phyloP scores from a whole-genome alignment of 2,329 filamentous ascomycete species.

The Alternaria infectoria region DNA sequence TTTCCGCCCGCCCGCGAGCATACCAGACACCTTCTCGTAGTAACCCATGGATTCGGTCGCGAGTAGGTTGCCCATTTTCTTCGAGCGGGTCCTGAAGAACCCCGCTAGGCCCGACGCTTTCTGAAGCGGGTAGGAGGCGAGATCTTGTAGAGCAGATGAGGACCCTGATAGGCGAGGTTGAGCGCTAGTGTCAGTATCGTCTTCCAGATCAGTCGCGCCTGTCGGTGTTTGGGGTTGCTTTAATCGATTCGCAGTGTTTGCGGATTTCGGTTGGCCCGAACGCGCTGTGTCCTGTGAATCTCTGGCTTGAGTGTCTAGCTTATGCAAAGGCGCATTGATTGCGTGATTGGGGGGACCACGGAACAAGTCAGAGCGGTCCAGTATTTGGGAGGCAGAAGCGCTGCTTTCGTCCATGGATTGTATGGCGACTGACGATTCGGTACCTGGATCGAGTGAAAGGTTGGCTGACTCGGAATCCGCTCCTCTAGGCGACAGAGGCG shows the following conservation, averaged over 20 bases:
- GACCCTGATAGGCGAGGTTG: slow-evolving; percentile 48
- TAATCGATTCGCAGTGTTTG: slow-evolving; percentile 15
- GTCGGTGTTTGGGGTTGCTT: slow-evolving; percentile 16
- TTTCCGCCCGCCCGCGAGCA: slow-evolving; percentile 90
- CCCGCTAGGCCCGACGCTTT: slow-evolving; percentile 82
- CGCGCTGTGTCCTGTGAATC: slow-evolving; percentile 49
- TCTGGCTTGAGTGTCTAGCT: slow-evolving; percentile 28
- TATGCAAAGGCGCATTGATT: slow-evolving; percentile 24
- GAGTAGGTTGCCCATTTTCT: slow-evolving; percentile 80
- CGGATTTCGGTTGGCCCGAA: slow-evolving; percentile 26
- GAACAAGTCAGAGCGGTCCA: slow-evolving; percentile 87
- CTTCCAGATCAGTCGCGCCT: slow-evolving; percentile 27
- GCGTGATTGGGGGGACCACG: slow-evolving; percentile 71
- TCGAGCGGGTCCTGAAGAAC: slow-evolving; percentile 79
- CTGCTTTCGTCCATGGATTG: slow-evolving; percentile 70
- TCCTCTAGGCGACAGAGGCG: slow-evolving; percentile 58
- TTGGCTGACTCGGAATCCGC: slow-evolving; percentile 75
- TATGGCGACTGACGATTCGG: slow-evolving; percentile 72
- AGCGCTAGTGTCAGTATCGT: slow-evolving; percentile 35
- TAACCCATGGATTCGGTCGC: slow-evolving; percentile 95
- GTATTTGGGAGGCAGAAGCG: slow-evolving; percentile 87
- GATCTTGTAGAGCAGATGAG: slow-evolving; percentile 62
- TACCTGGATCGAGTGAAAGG: slow-evolving; percentile 75
- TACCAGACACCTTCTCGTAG: slow-evolving; percentile 93
- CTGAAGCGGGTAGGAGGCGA: slow-evolving; percentile 80